phyloP scores from a whole-genome alignment of 805 yeast species.

The Schizosaccharomyces octosporus region DNA sequence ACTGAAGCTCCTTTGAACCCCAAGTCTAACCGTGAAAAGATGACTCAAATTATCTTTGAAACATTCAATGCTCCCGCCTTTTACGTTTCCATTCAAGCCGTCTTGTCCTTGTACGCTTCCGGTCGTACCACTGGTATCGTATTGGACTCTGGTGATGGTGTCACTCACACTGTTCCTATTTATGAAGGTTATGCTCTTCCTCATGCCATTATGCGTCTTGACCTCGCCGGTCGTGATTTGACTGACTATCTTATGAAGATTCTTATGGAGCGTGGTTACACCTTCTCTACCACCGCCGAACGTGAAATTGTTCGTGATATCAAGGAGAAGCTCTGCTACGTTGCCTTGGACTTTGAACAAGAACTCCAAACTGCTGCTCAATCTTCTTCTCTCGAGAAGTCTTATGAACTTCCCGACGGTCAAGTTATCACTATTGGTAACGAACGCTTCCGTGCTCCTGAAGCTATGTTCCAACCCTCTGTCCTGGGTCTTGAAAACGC shows the following conservation, averaged over 20 bases:
- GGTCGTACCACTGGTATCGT: constrained; percentile 99
- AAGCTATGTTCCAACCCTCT: constrained; percentile 96
- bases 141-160: constrained; percentile 99
- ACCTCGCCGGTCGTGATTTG: constrained; percentile 98
- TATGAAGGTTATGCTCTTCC: constrained; percentile 98
- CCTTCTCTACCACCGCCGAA: constrained; percentile 96
- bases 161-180: constrained; percentile 98
- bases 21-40: constrained; percentile 97
- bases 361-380: constrained; percentile 98
- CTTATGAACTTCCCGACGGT: constrained; percentile 98
- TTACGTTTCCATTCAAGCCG: constrained; percentile 97
- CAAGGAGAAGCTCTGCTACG: constrained; percentile 94
- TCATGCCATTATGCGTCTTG: constrained; percentile 95
- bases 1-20: constrained; percentile 99
- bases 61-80: constrained; percentile 98
- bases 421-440: constrained; percentile 98
- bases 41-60: constrained; percentile 98
- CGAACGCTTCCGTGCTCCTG: constrained; percentile 99
- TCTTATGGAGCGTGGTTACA: constrained; percentile 93
- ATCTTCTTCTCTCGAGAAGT: constrained; percentile 92
- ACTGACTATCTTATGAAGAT: constrained; percentile 98
- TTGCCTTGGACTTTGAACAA: constrained; percentile 96
- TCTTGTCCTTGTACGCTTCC: constrained; percentile 88
- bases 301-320: constrained; percentile 96
- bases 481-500: constrained; percentile 78